These are phyloP conservation scores for Croton setiger DNA, from an alignment of 441 rosid species.

Conservation along the genomic window DNA sequence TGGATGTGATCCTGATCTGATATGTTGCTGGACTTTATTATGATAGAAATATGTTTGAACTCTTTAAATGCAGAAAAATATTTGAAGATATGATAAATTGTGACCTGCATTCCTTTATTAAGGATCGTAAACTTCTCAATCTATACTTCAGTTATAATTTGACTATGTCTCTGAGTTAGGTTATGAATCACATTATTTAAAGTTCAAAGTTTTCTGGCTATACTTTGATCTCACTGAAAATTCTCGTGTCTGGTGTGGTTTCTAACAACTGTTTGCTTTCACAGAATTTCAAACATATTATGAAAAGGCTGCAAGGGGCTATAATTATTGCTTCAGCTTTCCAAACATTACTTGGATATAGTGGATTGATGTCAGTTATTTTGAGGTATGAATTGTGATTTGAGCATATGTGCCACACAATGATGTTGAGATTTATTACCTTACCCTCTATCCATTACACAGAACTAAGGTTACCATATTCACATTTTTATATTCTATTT, in stretches of 20 bases:
- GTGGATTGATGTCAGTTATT: conserved; percentile 80
- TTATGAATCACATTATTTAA: conserved; percentile 4
- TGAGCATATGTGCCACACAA: not conserved
- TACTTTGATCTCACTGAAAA: not conserved
- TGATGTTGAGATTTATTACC: not conserved
- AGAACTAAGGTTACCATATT: not conserved
- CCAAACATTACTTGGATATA: conserved; percentile 81
- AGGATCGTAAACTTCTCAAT: not conserved
- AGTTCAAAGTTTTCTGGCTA: conserved; percentile 2
- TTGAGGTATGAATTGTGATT: conserved; percentile 50
- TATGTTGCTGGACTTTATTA: not conserved
- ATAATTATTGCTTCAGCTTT: conserved; percentile 81
- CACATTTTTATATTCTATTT: not conserved
- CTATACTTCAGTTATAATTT: not conserved
- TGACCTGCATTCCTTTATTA: not conserved
- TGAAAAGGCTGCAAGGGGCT: conserved; percentile 94
- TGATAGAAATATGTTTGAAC: not conserved
- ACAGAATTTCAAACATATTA: conserved; percentile 91
- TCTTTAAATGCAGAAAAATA: no score
- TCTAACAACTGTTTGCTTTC: conserved; percentile 17
- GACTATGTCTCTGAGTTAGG: not conserved
- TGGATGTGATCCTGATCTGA: not conserved
- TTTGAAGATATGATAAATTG: not conserved
- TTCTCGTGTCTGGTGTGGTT: not conserved
- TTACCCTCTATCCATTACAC: not conserved